phyloP scores from a whole-genome alignment of 768 basidiomycete genomes.

The Tephrocybe sp. region DNA sequence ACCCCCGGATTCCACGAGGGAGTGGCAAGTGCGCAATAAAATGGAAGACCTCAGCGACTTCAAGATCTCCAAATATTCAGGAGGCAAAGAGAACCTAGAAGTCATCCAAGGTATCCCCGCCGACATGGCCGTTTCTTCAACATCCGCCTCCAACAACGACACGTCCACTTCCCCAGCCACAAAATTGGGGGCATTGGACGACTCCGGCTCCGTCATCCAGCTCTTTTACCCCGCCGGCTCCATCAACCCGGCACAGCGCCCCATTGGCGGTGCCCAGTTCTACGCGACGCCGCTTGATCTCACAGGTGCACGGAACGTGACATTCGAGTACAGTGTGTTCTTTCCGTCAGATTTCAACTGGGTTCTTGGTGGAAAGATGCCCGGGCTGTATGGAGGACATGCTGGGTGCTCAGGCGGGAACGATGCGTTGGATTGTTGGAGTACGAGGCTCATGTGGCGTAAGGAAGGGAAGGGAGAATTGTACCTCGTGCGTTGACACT shows the following conservation, averaged over 20 bases:
- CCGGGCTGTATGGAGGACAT: constrained; percentile 76
- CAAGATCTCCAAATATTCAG: constrained; percentile 56
- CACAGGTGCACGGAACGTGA: constrained; percentile 47
- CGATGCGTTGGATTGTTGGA: constrained; percentile 74
- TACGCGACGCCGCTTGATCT: constrained; percentile 48
- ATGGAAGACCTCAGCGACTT: constrained; percentile 63
- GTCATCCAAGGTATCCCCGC: constrained; percentile 52
- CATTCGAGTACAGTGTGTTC: constrained; percentile 70
- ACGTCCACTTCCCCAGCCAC: constrained; percentile 10
- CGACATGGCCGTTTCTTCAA: constrained; percentile 2
- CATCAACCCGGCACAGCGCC: constrained; percentile 62
- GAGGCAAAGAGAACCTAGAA: constrained; percentile 53
- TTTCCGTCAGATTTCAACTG: constrained; percentile 76
- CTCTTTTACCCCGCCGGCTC: constrained; percentile 69
- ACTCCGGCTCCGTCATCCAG: constrained; percentile 49
- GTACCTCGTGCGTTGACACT: constrained; percentile 56
- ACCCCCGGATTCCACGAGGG: constrained; percentile 15
- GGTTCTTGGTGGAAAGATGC: constrained; percentile 82
- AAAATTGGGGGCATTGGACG: constrained; percentile 20
- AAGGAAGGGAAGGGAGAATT: constrained; percentile 67
- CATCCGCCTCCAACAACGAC: constrained; percentile 24
- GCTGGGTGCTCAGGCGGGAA: constrained; percentile 71
- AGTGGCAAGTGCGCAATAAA: constrained; percentile 52
- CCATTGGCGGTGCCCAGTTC: constrained; percentile 75
- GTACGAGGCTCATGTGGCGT: constrained; percentile 86